Evolutionary conservation across 192 early-diverging fungal genomes (phyloP), one percentile per base, ranked within the genome.

Genomic region (Coemansia sp.): DNA sequence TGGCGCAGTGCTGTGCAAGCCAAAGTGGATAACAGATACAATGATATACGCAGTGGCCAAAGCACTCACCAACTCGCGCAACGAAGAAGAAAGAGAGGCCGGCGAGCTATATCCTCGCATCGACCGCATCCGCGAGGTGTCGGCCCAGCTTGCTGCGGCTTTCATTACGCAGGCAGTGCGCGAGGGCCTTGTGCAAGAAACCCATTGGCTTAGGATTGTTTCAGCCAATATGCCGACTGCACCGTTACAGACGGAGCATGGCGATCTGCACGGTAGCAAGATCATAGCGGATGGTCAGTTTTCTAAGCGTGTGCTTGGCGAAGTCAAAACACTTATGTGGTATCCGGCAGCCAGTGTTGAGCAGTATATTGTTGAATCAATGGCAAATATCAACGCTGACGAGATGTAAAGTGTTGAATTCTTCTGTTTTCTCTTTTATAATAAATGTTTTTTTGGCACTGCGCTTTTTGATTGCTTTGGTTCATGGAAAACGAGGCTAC

Each of bases 91-190:
- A 61, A 71, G 44, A 3, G 56, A 56, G 8, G 53, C 81, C 27
- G 81, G 83, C n/a, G 70, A 89, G 20, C 67, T 97, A 20, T 97
- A 94, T 58, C 94, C 94, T 9, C 73, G 78, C 27, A 56, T 97
- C 20, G 78, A 72, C 9, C 86, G 92, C 22, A 92, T 97, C 38
- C 86, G 95, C 25, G 82, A 91, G 13, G 87, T 92, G n/a, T 83
- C 85, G 20, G 82, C 87, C 2, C 59, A 81, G 50, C 80, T 97
- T 8, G 88, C 92, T 13, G 82, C 85, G 0, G 87, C 85, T 7
- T 86, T 97, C 14, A 80, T 86, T 23, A 55, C 74, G 3, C 79
- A 83, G 58, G 70, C 82, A 15, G 83, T 85, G 29, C 66, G 69
- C 39, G 83, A 85, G 53, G 78, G 67, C 0, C 55, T 77, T 2